These are phyloP conservation scores for Penicillium samsonianum DNA, from an alignment of 495 filamentous ascomycete species.

Conservation along the genomic window DNA sequence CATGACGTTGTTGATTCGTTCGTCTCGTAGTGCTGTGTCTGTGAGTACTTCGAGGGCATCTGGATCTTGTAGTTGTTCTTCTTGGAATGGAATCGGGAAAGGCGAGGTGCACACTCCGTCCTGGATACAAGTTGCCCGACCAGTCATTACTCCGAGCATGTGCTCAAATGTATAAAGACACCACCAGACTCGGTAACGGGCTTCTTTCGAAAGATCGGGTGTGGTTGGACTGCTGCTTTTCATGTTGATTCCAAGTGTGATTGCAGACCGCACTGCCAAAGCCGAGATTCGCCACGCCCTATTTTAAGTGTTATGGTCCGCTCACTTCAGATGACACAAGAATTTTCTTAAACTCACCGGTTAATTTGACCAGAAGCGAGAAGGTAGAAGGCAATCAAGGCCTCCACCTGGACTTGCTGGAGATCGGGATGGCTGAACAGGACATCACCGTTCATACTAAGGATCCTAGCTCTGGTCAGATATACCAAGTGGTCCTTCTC, in stretches of 20 bases:
- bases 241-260: constrained; percentile 64
- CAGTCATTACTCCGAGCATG: constrained; percentile 61
- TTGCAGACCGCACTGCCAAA: constrained; percentile 60
- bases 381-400: constrained; percentile 62
- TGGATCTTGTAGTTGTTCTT: constrained; percentile 47
- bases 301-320: not conserved
- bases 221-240: constrained; percentile 57
- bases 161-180: constrained; percentile 63
- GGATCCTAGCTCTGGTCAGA: constrained; percentile 59
- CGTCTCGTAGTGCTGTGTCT: constrained; percentile 36
- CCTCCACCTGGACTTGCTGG: constrained; percentile 63
- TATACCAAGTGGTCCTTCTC: constrained; percentile 51
- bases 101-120: constrained; percentile 61
- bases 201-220: constrained; percentile 57
- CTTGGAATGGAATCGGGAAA: constrained; percentile 59
- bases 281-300: constrained; percentile 67
- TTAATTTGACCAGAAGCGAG: constrained; percentile 63
- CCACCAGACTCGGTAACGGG: constrained; percentile 67
- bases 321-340: not conserved
- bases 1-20: constrained; percentile 38
- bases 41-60: constrained; percentile 34
- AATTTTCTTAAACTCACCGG: constrained; percentile 45
- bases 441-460: constrained; percentile 56
- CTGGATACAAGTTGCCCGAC: constrained; percentile 61
- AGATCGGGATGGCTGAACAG: constrained; percentile 60